Evolutionary conservation across 176 grass and related monocot species (phyloP).

Genomic region (Aegilops tauschii): DNA sequence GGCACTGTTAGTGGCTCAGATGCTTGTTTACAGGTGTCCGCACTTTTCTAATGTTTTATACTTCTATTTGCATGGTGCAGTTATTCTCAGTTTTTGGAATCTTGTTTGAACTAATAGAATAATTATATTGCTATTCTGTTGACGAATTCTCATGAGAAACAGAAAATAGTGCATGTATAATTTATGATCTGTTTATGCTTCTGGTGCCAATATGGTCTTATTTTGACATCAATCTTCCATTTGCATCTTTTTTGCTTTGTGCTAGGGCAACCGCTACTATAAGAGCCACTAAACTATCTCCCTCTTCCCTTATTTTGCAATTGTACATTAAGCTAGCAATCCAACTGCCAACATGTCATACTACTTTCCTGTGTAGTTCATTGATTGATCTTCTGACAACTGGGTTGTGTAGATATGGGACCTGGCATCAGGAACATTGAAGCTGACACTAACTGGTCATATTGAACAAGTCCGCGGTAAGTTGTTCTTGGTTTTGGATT

Average conservation of each 20-base stretch:
- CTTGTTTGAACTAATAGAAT: slow-evolving; percentile 1
- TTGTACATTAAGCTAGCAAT: background rate
- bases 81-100: background rate
- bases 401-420: slow-evolving; percentile 86
- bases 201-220: background rate
- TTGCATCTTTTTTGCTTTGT: background rate
- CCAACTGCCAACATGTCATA: background rate
- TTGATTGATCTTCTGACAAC: background rate
- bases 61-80: slow-evolving; percentile 4
- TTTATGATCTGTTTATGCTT: background rate
- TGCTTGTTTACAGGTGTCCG: background rate
- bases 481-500: slow-evolving; percentile 24
- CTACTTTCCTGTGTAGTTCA: background rate
- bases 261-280: background rate
- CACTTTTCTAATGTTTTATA: background rate
- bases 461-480: slow-evolving; percentile 91
- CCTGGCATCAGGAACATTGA: slow-evolving; percentile 88
- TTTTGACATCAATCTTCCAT: background rate
- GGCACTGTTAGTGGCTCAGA: background rate
- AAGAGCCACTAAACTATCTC: background rate
- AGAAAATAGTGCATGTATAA: background rate
- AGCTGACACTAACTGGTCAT: slow-evolving; percentile 97
- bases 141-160: background rate
- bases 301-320: background rate
- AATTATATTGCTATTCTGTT: background rate